Evolutionary conservation across 73 alveolate genomes (phyloP).

Genomic region (Symbiodinium pilosum): DNA sequence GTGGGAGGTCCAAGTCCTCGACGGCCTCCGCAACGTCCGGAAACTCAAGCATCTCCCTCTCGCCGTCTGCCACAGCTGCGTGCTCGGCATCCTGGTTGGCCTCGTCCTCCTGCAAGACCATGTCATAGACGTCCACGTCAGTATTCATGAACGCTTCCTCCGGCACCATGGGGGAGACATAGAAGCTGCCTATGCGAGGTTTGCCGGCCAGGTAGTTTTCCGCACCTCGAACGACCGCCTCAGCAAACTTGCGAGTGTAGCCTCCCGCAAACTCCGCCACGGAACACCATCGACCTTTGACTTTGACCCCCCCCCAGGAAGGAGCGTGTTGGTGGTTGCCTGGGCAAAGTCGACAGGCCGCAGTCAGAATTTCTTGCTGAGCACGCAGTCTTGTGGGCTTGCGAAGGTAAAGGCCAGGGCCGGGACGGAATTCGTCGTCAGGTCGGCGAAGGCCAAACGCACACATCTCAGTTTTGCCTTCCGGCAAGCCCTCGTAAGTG

Average conservation of each 20-base stretch:
- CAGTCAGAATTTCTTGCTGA: neutral
- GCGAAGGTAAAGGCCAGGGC: neutral
- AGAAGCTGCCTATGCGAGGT: neutral
- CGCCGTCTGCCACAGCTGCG: too few species aligned
- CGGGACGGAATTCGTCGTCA: neutral
- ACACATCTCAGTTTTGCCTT: neutral
- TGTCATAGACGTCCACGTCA: neutral
- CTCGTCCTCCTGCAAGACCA: too few species aligned
- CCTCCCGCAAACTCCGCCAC: conserved; percentile 36
- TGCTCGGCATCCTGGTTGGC: too few species aligned
- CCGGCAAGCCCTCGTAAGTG: neutral
- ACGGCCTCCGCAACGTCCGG: too few species aligned
- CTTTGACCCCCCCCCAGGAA: neutral
- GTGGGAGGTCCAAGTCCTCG: too few species aligned
- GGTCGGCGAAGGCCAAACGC: conserved; percentile 13
- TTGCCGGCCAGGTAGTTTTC: neutral
- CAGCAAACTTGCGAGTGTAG: neutral
- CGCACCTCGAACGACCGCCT: neutral
- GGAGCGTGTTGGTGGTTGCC: neutral
- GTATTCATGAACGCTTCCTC: neutral
- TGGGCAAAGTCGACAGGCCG: neutral
- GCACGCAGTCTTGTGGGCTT: conserved; percentile 15
- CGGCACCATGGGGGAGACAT: neutral
- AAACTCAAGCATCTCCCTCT: too few species aligned
- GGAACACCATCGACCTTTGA: neutral